Evolutionary conservation across 768 basidiomycete genomes (phyloP), one percentile per base, ranked within the genome.

Genomic region (Leccinum disarticulatum): DNA sequence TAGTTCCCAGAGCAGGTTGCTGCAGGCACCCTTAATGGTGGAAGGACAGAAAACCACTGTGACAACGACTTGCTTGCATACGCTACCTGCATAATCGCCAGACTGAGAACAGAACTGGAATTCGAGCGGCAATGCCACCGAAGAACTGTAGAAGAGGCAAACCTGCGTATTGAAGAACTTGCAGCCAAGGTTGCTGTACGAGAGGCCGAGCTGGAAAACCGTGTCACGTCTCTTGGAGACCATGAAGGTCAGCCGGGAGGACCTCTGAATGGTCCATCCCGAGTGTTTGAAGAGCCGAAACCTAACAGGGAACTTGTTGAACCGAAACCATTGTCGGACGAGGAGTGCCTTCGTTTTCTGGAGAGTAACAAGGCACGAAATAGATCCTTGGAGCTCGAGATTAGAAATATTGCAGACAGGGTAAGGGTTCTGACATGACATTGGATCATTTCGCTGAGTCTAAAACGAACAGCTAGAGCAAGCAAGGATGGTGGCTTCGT

Each of bases 121-220:
- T 56, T 71, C 1, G 84, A 85, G 64, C 77, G 78, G 3, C 64
- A 64, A 46, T 77, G 77, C 0, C 83, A 83, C 62, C 64, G 62
- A 10, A 70, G 70, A n/a, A 79, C 76, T 1, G 73, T 72, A 9
- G 70, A 77, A 17, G 71, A 75, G 3, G 75, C 78, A 0, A 79
- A 81, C 52, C 64, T 70, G 1, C 76, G 78, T 52, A 76, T 83
- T 25, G 68, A 76, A 5, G 70, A 73, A 17, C 74, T 88, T 3
- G 77, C 81, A 58, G 84, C 85, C 0, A 79, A 80, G 67, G 68
- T 88, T 5, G 82, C 84, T 0, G 78, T 80, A 6, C 76, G 84
- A n/a, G 86, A 87, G 49, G 79, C 79, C 0, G 82, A 86, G 62
- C 73, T 87, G 6, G 82, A 83, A 63, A 65, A 65, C 3, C 74